Evolutionary conservation across 2,329 filamentous ascomycete species (phyloP).

Genomic region (Didymellaceae sp.): DNA sequence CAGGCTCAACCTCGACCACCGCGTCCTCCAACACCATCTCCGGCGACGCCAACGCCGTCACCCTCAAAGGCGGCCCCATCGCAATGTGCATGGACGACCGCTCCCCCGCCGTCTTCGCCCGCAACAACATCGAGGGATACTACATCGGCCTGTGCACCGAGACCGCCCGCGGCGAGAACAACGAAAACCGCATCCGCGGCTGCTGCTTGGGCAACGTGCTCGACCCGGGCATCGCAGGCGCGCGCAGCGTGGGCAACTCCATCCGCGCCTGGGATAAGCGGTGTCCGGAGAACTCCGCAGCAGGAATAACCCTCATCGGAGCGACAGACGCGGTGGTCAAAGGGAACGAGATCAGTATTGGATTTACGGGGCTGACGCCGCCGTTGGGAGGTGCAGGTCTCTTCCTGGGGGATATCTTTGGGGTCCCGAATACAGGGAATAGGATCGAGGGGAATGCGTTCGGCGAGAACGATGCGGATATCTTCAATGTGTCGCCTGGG

Average conservation of each 20-base stretch:
- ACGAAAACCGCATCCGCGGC: conserved; percentile 15
- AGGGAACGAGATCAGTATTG: conserved; percentile 14
- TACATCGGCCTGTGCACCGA: conserved; percentile 21
- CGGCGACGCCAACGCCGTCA: background rate
- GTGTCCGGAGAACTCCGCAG: background rate
- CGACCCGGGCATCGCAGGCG: conserved; percentile 17
- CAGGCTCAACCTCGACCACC: conserved; percentile 14
- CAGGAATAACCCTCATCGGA: conserved; percentile 15
- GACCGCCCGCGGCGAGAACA: conserved; percentile 11
- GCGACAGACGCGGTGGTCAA: conserved; percentile 18
- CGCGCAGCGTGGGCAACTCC: conserved; percentile 16
- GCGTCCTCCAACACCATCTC: conserved; percentile 10
- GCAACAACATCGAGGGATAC: conserved; percentile 21
- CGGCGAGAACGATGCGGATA: no score
- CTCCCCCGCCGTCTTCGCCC: conserved; percentile 9
- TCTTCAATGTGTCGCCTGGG: no score
- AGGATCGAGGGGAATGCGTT: no score
- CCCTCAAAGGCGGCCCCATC: conserved; percentile 2
- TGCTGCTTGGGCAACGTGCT: conserved; percentile 20
- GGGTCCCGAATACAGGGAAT: no score
- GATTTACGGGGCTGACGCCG: no score
- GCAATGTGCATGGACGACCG: conserved; percentile 26
- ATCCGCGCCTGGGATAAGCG: conserved; percentile 7
- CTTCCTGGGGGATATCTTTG: background rate
- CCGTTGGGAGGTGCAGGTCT: background rate